Evolutionary conservation across 2,329 filamentous ascomycete genomes (phyloP).

Genomic region (Colletotrichum navitas): DNA sequence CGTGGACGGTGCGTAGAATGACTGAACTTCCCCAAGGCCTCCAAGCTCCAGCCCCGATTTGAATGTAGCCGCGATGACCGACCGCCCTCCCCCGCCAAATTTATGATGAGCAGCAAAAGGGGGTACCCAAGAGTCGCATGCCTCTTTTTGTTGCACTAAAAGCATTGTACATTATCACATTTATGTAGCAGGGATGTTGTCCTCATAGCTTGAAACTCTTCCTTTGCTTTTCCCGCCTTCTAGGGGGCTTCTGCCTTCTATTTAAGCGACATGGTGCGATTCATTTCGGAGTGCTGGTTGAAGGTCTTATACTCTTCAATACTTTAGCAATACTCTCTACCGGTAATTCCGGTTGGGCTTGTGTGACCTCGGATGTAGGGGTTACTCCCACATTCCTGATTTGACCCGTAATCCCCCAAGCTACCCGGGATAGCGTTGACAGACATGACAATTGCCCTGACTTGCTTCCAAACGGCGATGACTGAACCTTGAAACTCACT

Average conservation of each 20-base stretch:
- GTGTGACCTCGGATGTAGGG: slow-evolving; percentile 30
- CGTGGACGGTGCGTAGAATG: neutral
- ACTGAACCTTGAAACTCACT: neutral
- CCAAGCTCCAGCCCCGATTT: neutral
- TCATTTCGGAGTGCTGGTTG: neutral
- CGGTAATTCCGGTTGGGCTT: slow-evolving; percentile 11
- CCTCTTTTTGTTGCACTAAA: neutral
- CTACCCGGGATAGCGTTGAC: neutral
- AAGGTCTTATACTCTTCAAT: neutral
- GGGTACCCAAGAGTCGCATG: slow-evolving; percentile 3
- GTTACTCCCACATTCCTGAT: slow-evolving; percentile 15
- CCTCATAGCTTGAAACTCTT: neutral
- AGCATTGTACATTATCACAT: neutral
- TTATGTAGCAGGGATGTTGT: neutral
- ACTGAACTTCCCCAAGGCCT: neutral
- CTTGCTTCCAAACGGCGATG: neutral
- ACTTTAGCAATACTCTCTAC: slow-evolving; percentile 3
- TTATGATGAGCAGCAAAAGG: neutral
- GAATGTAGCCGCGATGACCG: slow-evolving; percentile 2
- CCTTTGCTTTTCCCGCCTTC: neutral
- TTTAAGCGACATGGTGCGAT: slow-evolving; percentile 5
- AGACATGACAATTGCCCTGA: slow-evolving; percentile 2
- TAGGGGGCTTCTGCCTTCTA: neutral
- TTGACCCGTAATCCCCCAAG: neutral
- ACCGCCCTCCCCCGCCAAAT: neutral